Percentiles rank a stretch among this genome's conserved stretches.
Conservation (phyloP, 768 basidiomycete species). For the Psilocybe subaeruginosa region DNA sequence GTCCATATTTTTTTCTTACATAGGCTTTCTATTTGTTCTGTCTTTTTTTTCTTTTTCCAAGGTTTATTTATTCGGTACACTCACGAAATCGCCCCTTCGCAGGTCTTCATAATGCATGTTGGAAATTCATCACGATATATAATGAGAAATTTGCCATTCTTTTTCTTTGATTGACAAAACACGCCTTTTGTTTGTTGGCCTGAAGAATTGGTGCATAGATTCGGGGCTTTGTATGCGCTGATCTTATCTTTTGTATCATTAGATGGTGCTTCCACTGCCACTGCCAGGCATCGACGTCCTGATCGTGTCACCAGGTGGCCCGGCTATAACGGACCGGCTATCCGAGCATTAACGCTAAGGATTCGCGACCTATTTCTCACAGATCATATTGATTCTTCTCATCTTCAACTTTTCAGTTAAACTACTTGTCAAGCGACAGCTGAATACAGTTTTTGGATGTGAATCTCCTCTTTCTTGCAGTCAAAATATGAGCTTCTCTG, state of each 20-base stretch:
- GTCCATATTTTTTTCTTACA: constrained; percentile 14
- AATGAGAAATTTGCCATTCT: constrained; percentile 13
- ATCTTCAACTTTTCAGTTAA: not conserved
- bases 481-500: too few species aligned
- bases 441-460: too few species aligned
- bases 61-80: constrained; percentile 32
- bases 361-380: not conserved
- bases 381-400: not conserved
- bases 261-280: too few species aligned
- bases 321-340: not conserved
- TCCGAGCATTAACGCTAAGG: not conserved
- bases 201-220: too few species aligned
- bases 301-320: too few species aligned
- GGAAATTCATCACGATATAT: constrained; percentile 18
- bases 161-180: not conserved
- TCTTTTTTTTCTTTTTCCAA: constrained; percentile 7
- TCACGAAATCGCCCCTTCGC: constrained; percentile 21
- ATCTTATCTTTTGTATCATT: too few species aligned
- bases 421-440: too few species aligned
- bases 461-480: too few species aligned
- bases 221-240: too few species aligned
- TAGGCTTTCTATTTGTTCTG: constrained; percentile 14
- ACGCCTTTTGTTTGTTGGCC: too few species aligned
- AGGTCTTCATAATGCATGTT: constrained; percentile 23
- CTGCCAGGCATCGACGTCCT: too few species aligned